phyloP scores from a whole-genome alignment of 306 rosid genomes.

The Begonia fuchsioides region DNA sequence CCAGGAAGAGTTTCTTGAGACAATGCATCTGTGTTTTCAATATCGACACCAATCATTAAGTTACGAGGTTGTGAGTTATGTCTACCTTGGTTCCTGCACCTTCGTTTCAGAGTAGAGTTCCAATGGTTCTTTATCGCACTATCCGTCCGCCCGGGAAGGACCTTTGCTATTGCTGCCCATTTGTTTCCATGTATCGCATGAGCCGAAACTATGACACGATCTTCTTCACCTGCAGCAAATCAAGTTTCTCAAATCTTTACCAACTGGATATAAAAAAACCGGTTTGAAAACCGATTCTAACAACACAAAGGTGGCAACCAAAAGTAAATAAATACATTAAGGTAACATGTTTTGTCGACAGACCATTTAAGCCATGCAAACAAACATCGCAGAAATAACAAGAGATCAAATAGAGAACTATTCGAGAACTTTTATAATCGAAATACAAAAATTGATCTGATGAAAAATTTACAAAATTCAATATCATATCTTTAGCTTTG shows the following conservation, averaged over 20 bases:
- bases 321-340: too few species aligned
- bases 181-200: constrained; percentile 72
- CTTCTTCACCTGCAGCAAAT: constrained; percentile 55
- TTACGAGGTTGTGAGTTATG: constrained; percentile 9
- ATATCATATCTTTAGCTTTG: too few species aligned
- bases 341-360: too few species aligned
- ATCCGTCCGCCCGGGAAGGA: constrained; percentile 73
- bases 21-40: constrained; percentile 39
- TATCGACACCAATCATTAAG: constrained; percentile 21
- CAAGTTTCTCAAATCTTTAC: not conserved
- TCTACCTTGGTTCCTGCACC: constrained; percentile 24
- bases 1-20: constrained; percentile 58
- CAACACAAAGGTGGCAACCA: too few species aligned
- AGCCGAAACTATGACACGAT: constrained; percentile 39
- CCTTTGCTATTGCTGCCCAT: constrained; percentile 72
- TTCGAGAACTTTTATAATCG: too few species aligned
- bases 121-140: constrained; percentile 71
- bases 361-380: too few species aligned
- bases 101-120: constrained; percentile 68
- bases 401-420: too few species aligned
- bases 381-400: too few species aligned
- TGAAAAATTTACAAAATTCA: too few species aligned
- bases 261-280: not conserved
- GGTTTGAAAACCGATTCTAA: not conserved
- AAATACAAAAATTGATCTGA: too few species aligned